These are phyloP conservation scores for Phaeoacremonium minimum DNA, from an alignment of 2,329 filamentous ascomycete species.

Conservation along the genomic window DNA sequence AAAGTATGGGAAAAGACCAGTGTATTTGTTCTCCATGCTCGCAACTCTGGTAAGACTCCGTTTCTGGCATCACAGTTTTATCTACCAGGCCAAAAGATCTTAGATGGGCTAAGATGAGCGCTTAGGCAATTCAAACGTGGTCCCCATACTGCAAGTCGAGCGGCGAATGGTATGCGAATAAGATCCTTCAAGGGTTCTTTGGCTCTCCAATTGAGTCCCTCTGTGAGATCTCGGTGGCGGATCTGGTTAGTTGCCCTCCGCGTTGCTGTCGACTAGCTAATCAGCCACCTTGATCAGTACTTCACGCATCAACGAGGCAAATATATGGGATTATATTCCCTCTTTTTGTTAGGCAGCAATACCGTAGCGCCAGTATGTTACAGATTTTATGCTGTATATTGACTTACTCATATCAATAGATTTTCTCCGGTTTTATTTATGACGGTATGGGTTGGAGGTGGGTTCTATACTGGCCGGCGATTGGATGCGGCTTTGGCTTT, in stretches of 20 bases:
- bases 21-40: slow-evolving; percentile 30
- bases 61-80: no score
- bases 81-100: no score
- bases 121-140: slow-evolving; percentile 31
- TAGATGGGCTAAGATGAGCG: no score
- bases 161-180: slow-evolving; percentile 17
- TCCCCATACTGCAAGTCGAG: slow-evolving; percentile 16
- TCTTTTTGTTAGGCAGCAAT: slow-evolving; percentile 32
- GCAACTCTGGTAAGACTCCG: slow-evolving; percentile 22
- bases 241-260: slow-evolving; percentile 21
- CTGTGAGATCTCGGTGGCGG: slow-evolving; percentile 28
- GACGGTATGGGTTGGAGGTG: not conserved
- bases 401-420: not conserved
- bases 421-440: not conserved
- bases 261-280: slow-evolving; percentile 9
- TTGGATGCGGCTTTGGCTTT: not conserved
- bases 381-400: slow-evolving; percentile 32
- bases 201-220: slow-evolving; percentile 19
- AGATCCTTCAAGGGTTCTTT: slow-evolving; percentile 18
- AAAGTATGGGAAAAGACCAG: slow-evolving; percentile 34
- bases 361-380: slow-evolving; percentile 39
- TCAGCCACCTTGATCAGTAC: not conserved
- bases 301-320: slow-evolving; percentile 36
- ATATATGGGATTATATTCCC: slow-evolving; percentile 36
- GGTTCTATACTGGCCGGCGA: not conserved